Evolutionary conservation across 257 asterid genomes (phyloP).

Genomic region (Gynochthodes officinalis): DNA sequence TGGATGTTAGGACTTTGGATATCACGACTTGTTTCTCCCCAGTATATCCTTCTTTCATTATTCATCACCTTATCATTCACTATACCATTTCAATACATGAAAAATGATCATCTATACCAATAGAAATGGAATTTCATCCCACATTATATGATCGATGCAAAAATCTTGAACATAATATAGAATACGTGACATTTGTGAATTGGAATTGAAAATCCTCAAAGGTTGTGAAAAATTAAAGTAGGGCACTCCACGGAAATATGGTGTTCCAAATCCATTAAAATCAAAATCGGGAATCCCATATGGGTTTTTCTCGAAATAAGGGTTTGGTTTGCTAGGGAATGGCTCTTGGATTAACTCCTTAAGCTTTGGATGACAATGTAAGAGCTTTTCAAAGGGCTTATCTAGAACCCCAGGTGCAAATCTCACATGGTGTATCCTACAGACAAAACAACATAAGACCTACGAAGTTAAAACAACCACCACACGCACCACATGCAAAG

Average conservation of each 20-base stretch:
- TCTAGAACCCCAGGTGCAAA: constrained; percentile 51
- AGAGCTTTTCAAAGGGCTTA: constrained; percentile 49
- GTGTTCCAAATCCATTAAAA: constrained; percentile 19
- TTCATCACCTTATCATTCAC: too few relatives aligned
- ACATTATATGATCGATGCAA: too few relatives aligned
- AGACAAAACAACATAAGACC: background rate
- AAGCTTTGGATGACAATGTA: constrained; percentile 39
- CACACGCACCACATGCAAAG: too few relatives aligned
- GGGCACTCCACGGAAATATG: background rate
- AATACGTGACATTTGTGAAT: constrained; percentile 38
- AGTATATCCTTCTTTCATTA: too few relatives aligned
- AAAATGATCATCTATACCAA: too few relatives aligned
- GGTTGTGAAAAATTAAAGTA: too few relatives aligned
- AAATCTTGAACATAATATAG: too few relatives aligned
- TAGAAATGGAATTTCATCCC: too few relatives aligned
- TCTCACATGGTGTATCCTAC: constrained; percentile 53
- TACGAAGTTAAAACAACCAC: background rate
- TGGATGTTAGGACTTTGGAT: too few relatives aligned
- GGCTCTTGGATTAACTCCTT: constrained; percentile 31
- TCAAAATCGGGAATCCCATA: constrained; percentile 18
- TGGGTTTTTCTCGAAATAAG: constrained; percentile 35
- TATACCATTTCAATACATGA: too few relatives aligned
- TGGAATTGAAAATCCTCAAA: too few relatives aligned
- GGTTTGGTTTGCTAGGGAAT: constrained; percentile 41
- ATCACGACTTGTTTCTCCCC: too few relatives aligned